Conservation (phyloP, 495 filamentous ascomycete genomes). For the Beverwykella pulmonaria region DNA sequence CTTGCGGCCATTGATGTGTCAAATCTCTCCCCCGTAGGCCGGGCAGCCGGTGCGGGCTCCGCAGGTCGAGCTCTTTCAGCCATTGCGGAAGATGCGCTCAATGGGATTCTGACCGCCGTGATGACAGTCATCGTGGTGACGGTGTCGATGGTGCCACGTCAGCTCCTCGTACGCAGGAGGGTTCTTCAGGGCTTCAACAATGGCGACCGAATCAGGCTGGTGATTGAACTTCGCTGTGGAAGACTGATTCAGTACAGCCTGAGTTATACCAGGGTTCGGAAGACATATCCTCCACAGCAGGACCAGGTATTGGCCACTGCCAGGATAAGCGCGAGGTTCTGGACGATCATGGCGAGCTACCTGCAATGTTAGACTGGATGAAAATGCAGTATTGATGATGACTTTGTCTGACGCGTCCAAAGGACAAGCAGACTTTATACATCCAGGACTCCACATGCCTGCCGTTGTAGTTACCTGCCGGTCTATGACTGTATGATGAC, state of each 20-base stretch:
- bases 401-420: background rate
- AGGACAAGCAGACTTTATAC: background rate
- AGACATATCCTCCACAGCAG: background rate
- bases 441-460: no score
- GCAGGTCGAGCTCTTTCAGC: background rate
- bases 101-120: background rate
- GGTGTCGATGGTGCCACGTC: background rate
- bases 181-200: background rate
- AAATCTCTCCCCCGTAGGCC: constrained; percentile 7
- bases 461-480: no score
- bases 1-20: constrained; percentile 6
- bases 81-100: background rate
- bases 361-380: background rate
- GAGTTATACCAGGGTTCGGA: background rate
- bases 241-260: background rate
- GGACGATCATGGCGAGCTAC: background rate
- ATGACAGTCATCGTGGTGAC: no score
- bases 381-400: no score
- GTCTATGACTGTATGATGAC: no score
- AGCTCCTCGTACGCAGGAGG: background rate
- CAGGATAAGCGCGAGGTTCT: background rate
- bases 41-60: constrained; percentile 3
- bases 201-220: background rate
- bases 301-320: constrained; percentile 1
- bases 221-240: background rate